Evolutionary conservation across 2,329 filamentous ascomycete genomes (phyloP).

Genomic region (Fusarium mangiferae): DNA sequence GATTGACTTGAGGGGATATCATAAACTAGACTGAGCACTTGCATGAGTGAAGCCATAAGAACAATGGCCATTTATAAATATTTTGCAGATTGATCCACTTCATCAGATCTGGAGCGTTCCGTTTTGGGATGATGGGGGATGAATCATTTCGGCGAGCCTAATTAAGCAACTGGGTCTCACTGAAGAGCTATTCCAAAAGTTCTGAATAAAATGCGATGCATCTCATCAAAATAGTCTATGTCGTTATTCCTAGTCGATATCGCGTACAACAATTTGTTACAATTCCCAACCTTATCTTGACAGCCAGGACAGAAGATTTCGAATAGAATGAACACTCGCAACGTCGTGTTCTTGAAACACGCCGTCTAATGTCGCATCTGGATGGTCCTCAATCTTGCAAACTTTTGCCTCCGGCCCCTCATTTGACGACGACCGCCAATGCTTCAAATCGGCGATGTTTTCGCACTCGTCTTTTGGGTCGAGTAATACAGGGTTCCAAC

Average conservation of each 20-base stretch:
- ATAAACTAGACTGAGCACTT: too few relatives aligned
- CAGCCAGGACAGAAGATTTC: constrained; percentile 19
- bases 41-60: too few relatives aligned
- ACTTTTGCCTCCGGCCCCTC: fast-evolving
- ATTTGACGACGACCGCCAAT: background rate
- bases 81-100: too few relatives aligned
- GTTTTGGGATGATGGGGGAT: background rate
- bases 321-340: constrained; percentile 20
- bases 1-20: fast-evolving
- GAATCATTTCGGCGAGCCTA: constrained; percentile 1
- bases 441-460: background rate
- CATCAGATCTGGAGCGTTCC: too few relatives aligned
- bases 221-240: background rate
- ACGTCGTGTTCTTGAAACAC: constrained; percentile 1
- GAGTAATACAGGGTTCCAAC: constrained; percentile 27
- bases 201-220: background rate
- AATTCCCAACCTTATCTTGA: background rate
- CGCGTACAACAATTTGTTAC: fast-evolving
- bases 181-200: background rate
- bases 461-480: constrained; percentile 16
- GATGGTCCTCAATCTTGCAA: constrained; percentile 9
- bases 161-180: background rate
- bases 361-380: background rate
- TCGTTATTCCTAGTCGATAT: background rate
- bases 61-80: too few relatives aligned